These are phyloP conservation scores for Scheffersomyces lignicola DNA, from an alignment of 1,139 yeast genomes.

Conservation along the genomic window DNA sequence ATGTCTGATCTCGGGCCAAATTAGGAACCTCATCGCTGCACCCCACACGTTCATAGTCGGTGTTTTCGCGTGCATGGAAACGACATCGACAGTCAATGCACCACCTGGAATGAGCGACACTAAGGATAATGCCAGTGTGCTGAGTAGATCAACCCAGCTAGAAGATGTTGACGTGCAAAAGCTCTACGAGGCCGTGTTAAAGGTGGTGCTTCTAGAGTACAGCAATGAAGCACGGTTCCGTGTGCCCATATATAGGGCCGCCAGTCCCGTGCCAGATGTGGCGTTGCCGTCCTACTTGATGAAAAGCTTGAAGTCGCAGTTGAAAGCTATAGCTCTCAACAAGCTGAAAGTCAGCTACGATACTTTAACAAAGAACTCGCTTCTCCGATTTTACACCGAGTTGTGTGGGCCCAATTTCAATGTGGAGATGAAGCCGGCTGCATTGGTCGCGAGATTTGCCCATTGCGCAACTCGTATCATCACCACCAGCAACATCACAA, in stretches of 20 bases:
- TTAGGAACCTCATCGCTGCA: too few relatives aligned
- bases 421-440: slow-evolving; percentile 43
- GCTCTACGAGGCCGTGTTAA: slow-evolving; percentile 45
- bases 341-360: slow-evolving; percentile 38
- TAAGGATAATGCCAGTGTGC: not conserved
- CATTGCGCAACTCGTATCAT: slow-evolving; percentile 52
- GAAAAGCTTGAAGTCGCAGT: slow-evolving; percentile 45
- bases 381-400: slow-evolving; percentile 64
- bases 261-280: slow-evolving; percentile 3
- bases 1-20: too few relatives aligned
- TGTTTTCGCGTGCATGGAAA: too few relatives aligned
- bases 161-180: slow-evolving; percentile 26
- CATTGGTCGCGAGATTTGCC: slow-evolving; percentile 67
- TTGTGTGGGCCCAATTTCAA: slow-evolving; percentile 51
- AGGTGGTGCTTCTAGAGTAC: slow-evolving; percentile 54
- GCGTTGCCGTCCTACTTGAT: slow-evolving; percentile 50
- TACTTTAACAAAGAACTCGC: slow-evolving; percentile 41
- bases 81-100: too few relatives aligned
- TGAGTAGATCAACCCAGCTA: slow-evolving; percentile 13
- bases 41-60: too few relatives aligned
- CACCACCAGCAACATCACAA: not conserved
- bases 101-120: slow-evolving; percentile 2
- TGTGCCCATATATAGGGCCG: slow-evolving; percentile 28
- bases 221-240: slow-evolving; percentile 59
- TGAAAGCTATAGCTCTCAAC: slow-evolving; percentile 57